Evolutionary conservation across 495 filamentous ascomycete species (phyloP).

Genomic region (Cryomyces minteri): DNA sequence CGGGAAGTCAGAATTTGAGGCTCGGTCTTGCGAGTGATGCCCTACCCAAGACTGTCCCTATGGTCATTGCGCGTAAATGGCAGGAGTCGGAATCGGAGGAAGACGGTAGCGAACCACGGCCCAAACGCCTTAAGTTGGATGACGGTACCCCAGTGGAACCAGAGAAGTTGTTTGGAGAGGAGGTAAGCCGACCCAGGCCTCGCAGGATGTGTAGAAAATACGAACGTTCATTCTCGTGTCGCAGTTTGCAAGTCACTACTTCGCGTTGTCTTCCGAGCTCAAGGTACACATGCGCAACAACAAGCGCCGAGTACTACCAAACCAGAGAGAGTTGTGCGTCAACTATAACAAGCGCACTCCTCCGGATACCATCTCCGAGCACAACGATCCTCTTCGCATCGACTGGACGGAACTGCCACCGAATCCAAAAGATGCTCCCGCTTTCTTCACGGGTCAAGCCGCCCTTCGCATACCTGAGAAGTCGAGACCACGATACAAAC

Average conservation of each 20-base stretch:
- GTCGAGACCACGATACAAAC: constrained; percentile 75
- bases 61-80: constrained; percentile 71
- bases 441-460: constrained; percentile 61
- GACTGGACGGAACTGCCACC: constrained; percentile 82
- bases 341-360: constrained; percentile 75
- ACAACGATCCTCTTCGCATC: constrained; percentile 81
- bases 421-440: constrained; percentile 37
- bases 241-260: constrained; percentile 58
- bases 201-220: background rate
- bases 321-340: constrained; percentile 83
- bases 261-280: constrained; percentile 64
- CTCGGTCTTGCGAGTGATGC: constrained; percentile 91
- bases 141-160: constrained; percentile 35
- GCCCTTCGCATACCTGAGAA: constrained; percentile 75
- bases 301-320: constrained; percentile 82
- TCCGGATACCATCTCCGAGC: constrained; percentile 64
- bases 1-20: constrained; percentile 93
- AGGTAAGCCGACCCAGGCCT: constrained; percentile 29
- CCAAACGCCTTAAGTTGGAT: constrained; percentile 67
- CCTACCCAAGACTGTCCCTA: constrained; percentile 81
- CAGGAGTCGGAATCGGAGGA: constrained; percentile 66
- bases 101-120: constrained; percentile 51
- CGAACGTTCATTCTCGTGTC: constrained; percentile 1
- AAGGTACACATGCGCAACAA: constrained; percentile 80
- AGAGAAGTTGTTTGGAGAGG: constrained; percentile 69